Conservation (phyloP, 441 rosid genomes). For the Melastoma candidum region DNA sequence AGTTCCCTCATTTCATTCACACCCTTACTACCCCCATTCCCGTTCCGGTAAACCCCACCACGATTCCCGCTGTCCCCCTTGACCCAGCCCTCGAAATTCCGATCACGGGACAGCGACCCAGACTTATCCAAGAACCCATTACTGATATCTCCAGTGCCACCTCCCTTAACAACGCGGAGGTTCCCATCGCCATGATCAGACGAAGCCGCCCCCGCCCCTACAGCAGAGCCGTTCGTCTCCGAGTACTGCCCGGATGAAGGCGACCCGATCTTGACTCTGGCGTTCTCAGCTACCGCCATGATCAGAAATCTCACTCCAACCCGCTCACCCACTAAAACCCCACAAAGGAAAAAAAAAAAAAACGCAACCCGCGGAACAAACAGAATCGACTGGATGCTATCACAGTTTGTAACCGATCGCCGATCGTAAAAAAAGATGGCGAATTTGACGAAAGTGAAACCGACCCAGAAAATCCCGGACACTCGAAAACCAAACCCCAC, state of each 20-base stretch:
- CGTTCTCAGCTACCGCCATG: slow-evolving; percentile 94
- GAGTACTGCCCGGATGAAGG: not conserved
- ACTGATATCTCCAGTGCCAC: not conserved
- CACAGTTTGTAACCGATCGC: too few species aligned
- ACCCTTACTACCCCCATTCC: not conserved
- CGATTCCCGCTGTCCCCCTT: not conserved
- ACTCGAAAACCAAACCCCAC: too few species aligned
- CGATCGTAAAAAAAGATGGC: too few species aligned
- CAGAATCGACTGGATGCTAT: too few species aligned
- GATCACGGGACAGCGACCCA: too few species aligned
- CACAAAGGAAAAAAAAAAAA: too few species aligned
- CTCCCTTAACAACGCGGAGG: not conserved
- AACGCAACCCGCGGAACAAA: too few species aligned
- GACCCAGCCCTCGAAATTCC: not conserved
- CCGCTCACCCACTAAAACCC: too few species aligned
- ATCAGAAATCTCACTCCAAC: slow-evolving; percentile 11
- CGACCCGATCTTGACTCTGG: slow-evolving; percentile 52
- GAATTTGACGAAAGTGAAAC: too few species aligned
- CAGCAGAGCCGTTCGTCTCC: too few species aligned
- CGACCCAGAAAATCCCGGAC: too few species aligned
- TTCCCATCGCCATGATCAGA: not conserved
- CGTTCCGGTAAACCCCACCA: slow-evolving; percentile 1
- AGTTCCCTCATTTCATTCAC: slow-evolving; percentile 10
- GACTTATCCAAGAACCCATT: too few species aligned
- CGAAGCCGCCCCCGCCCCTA: not conserved